Base-by-base conservation (phyloP, 495 filamentous ascomycete genomes). In the Thermothielavioides terrestris region DNA sequence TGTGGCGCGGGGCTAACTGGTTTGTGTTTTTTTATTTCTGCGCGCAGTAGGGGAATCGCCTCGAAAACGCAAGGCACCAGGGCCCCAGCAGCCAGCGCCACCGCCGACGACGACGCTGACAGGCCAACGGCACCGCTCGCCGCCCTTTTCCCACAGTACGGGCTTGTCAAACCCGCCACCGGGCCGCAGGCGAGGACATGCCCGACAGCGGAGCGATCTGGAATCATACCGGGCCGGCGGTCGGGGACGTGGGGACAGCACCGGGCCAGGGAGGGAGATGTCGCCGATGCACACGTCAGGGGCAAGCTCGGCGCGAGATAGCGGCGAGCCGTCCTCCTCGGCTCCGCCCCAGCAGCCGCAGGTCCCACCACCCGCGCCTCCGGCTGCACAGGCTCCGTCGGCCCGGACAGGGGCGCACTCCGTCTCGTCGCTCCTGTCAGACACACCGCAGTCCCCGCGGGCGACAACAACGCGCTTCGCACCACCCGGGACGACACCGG, bases 1-100 rank as follows among this genome's bases (percentile, higher is more conserved):
- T 50, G 36, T 60, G 64, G 54, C 60, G 63, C 53, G 64, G 44
- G 56, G 68, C 66, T 73, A 76, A 68, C 77, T 64, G 60, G 75
- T 62, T 73, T 62, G 50, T 69, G 22, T 32, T 39, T 30, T n/a
- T n/a, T n/a, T n/a, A n/a, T n/a, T n/a, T n/a, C n/a, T n/a, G n/a
- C 60, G 69, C 53, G 62, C 68, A 69, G 58, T 68, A 68, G 74
- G 65, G 62, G 75, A 79, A 66, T 86, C 84, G 30, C 84, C 85
- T 15, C 83, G 82, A 59, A 87, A 87, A 63, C 77, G 84, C 56
- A 88, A 88, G 68, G 80, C 80, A 37, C 76, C 77, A 57, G 81
- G 81, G 50, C 73, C 76, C 15, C 82, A 83, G 50, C 74, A 74
- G 53, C 55, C 78, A 18, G 70, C 70, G 22, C 80, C 79, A 46